Base-by-base conservation (phyloP, 1,284 basidiomycete genomes). In the Clitocybe nebularis region DNA sequence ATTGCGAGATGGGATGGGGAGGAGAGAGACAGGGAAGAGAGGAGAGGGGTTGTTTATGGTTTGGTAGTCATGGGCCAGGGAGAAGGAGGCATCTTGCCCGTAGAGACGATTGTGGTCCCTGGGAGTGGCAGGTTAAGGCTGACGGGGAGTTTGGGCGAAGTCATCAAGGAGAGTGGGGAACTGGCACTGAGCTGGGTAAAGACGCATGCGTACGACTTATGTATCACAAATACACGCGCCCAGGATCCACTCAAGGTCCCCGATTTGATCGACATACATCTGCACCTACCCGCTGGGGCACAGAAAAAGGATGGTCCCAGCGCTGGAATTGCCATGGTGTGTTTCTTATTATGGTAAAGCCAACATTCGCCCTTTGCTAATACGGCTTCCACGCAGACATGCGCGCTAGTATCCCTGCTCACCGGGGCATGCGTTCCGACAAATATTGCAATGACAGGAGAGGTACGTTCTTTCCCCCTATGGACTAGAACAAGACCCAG, bases 291-390 rank as follows among this genome's bases (percentile, higher is more conserved):
- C 1, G 77, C 84, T 1, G 91, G 91, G 1, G 86, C 89, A 1
- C 85, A 91, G 60, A 90, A 84, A 71, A 94, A 94, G 67, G 92
- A 94, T 58, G 92, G 92, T 0, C 91, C 91, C 0, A 89, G 84
- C 52, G 91, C 92, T 0, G 92, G 92, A 3, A 76, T 93, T 13
- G 89, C 91, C 1, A 90, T 94, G 83, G 84, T 87, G 45, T 43
- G 61, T 46, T 44, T 21, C 21, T 25, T 11, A 30, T 19, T 16
- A 7, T 7, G 8, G 5, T 8, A 22, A 11, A n/a, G n/a, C n/a
- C n/a, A n/a, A n/a, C n/a, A 32, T 10, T 11, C 20, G 13, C n/a
- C 24, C 21, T 4, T 13, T 19, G 20, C 20, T 45, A 29, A 48
- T 17, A 24, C 26, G 9, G 13, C 16, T 7, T 35, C n/a, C 28